A percentile compares a stretch with the other conserved stretches of the same genome.
These are phyloP conservation scores for Beta corolliflora DNA, from an alignment of 179 eudicot species.

Conservation along the genomic window DNA sequence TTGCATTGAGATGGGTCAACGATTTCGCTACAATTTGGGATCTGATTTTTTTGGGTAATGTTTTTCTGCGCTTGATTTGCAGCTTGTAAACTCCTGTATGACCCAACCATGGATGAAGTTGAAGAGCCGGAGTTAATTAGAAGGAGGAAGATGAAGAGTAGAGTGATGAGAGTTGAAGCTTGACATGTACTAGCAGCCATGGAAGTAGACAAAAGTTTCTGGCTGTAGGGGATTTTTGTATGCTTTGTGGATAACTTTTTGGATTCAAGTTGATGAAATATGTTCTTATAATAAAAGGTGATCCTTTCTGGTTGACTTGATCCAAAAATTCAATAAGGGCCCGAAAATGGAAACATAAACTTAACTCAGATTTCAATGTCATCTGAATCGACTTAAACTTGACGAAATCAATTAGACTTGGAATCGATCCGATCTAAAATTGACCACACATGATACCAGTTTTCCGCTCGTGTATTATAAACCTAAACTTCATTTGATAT, in stretches of 20 bases:
- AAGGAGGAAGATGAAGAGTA: constrained; percentile 16
- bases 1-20: constrained; percentile 41
- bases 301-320: no score
- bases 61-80: constrained; percentile 26
- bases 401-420: no score
- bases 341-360: no score
- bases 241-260: not conserved
- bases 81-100: constrained; percentile 25
- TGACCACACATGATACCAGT: no score
- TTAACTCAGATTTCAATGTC: no score
- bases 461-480: no score
- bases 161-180: not conserved
- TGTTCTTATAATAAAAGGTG: no score
- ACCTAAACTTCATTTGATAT: no score
- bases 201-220: constrained; percentile 1
- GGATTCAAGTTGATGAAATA: not conserved
- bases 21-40: constrained; percentile 40
- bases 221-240: not conserved
- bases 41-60: constrained; percentile 28
- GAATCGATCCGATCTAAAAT: no score
- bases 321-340: no score
- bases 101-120: constrained; percentile 14
- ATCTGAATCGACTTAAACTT: no score
- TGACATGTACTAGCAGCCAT: constrained; percentile 15
- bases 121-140: constrained; percentile 11